Evolutionary conservation across 2,329 filamentous ascomycete genomes (phyloP), one percentile per base, ranked within the genome.

Genomic region (Fusarium setosum): DNA sequence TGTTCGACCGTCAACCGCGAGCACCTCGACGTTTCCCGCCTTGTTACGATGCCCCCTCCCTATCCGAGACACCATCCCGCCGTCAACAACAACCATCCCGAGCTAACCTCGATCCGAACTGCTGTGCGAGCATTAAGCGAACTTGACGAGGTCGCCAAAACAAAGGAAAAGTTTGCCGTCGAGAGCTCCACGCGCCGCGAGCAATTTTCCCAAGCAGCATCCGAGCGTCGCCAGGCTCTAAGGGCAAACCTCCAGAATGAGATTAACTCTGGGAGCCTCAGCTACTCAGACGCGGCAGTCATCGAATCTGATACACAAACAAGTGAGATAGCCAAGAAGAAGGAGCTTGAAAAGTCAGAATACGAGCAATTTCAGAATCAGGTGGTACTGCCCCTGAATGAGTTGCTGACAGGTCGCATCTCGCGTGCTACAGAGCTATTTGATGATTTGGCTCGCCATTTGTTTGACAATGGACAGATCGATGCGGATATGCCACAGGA

Each of bases 1-100:
- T 79, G 78, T 54, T 84, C 83, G 4, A 82, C 79, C 38, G 83
- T 80, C 2, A 81, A 82, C 61, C 82, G 79, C 31, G 79, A 84
- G 70, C 88, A 88, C 58, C 80, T 98, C 4, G 95, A 99, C 73
- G 91, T 98, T 23, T 98, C 96, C 4, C 87, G 96, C 24, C 87
- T 99, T 2, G 92, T 99, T 5, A 97, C 96, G 0, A 83, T 99
- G 26, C 96, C 96, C 9, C 96, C 96, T 2, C 92, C 96, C 3
- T 98, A 97, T 75, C 96, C 96, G 2, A 90, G 95, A 8, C 95
- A 98, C 73, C 92, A 98, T 71, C 96, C 96, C 9, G 96, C 96
- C 1, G 92, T 98, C 15, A 97, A 97, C 76, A 99, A 98, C 73
- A 96, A 88, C 69, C 96, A 99, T 73, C 96, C 96, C 0, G 91